These are phyloP conservation scores for Cynanchum wilfordii DNA, from an alignment of 257 asterid species.

Conservation along the genomic window DNA sequence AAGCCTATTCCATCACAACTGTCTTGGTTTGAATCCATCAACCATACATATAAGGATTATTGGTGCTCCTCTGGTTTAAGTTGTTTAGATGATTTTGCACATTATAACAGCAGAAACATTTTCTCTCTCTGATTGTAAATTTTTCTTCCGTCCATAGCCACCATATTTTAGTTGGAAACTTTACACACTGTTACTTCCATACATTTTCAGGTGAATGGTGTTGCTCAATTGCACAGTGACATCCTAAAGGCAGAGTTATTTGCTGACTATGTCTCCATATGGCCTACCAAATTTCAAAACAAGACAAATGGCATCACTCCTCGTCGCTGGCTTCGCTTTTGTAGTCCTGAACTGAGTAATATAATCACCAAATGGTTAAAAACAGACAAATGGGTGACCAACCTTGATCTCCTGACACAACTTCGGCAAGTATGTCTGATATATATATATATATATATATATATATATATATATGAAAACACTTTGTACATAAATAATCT, in stretches of 20 bases:
- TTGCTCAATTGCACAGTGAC: constrained; percentile 96
- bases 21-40: background rate
- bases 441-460: constrained; percentile 16
- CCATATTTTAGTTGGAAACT: background rate
- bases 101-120: background rate
- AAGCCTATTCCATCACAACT: background rate
- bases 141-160: background rate
- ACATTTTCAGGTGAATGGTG: constrained; percentile 85
- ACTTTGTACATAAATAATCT: background rate
- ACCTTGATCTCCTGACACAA: constrained; percentile 73
- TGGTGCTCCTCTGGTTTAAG: background rate
- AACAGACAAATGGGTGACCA: constrained; percentile 90
- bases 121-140: background rate
- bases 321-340: constrained; percentile 91
- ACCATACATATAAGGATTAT: background rate
- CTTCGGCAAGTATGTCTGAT: constrained; percentile 71
- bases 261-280: constrained; percentile 84
- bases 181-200: constrained; percentile 14
- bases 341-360: constrained; percentile 92
- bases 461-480: constrained; percentile 11
- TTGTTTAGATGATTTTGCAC: background rate
- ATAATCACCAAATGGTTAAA: constrained; percentile 96
- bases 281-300: constrained; percentile 96
- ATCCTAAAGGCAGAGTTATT: constrained; percentile 79
- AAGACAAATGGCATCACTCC: constrained; percentile 99